Evolutionary conservation across 345 rosid genomes (phyloP), one percentile per base, ranked within the genome.

Genomic region (Dipteronia dyeriana): DNA sequence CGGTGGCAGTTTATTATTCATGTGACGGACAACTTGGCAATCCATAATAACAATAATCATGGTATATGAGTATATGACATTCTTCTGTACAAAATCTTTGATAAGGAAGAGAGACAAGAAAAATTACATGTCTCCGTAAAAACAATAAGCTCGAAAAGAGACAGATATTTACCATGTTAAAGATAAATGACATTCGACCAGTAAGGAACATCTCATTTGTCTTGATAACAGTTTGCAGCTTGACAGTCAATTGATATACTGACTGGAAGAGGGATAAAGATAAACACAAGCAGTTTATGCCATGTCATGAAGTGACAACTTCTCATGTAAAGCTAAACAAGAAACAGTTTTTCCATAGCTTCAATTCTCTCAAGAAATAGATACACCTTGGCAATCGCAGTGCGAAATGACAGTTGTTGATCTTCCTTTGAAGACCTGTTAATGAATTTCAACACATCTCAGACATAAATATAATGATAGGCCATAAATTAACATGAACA

Each of bases 141-240:
- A 26, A 20, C 41, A 47, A 71, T 41, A 78, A 65, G 63, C 29
- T 75, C 1, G 14, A 47, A 64, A 65, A 20, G 22, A 1, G 14
- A 17, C 10, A 75, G 57, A 29, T 56, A 25, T 85, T 78, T 82
- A 94, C 98, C 94, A 87, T 88, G 88, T 88, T 94, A 81, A 79
- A 94, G 66, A 94, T 89, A 85, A 92, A 92, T 71, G 97, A 75
- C 91, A 96, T 92, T 80, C 96, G 89, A 65, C 99, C 99, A 16
- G 98, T 97, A 78, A 94, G 95, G 84, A 96, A 96, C 95, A 96
- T 87, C 86, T 96, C 98, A 83, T 90, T 96, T 70, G 99, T 85
- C 93, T 96, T 96, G 80, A 86, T 80, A 74, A 85, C 72, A 43
- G 93, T 84, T 82, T 96, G 96, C 34, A 95, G 99, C 87, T 93